A percentile compares a stretch with the other conserved stretches of the same genome.
Evolutionary conservation across 805 yeast species (phyloP).

Genomic region (Metschnikowia similis): DNA sequence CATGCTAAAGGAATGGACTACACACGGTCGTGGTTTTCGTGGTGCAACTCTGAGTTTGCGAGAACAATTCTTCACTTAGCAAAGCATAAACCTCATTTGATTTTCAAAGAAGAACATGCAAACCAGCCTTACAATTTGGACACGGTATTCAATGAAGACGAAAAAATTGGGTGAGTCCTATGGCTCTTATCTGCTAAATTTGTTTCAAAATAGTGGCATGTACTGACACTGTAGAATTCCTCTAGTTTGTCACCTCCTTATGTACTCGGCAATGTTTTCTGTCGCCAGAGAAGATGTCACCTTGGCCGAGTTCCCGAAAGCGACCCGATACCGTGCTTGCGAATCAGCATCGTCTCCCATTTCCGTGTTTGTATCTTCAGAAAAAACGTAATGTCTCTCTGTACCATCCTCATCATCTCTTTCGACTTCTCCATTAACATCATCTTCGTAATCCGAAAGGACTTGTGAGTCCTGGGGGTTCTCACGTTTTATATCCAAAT

Average conservation of each 20-base stretch:
- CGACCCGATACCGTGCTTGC: constrained; percentile 68
- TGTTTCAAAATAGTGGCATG: not conserved
- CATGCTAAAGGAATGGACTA: constrained; percentile 42
- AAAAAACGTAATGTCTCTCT: constrained; percentile 65
- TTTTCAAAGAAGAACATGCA: constrained; percentile 46
- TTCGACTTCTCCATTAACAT: constrained; percentile 42
- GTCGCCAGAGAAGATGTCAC: constrained; percentile 63
- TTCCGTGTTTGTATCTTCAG: constrained; percentile 63
- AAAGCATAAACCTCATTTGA: constrained; percentile 63
- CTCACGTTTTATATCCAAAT: constrained; percentile 61
- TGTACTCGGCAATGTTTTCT: constrained; percentile 66
- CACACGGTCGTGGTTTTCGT: constrained; percentile 88
- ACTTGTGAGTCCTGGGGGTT: constrained; percentile 39
- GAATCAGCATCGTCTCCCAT: constrained; percentile 49
- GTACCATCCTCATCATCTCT: constrained; percentile 41
- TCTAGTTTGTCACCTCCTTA: constrained; percentile 23
- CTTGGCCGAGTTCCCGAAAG: constrained; percentile 61
- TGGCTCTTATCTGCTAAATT: not conserved
- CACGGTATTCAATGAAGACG: constrained; percentile 8
- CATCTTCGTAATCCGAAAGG: constrained; percentile 49
- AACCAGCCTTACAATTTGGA: constrained; percentile 29
- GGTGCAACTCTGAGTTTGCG: constrained; percentile 92
- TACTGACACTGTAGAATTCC: not conserved
- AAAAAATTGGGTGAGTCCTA: not conserved
- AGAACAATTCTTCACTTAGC: constrained; percentile 79